Percentiles rank a stretch among this genome's conserved stretches.
Evolutionary conservation across 257 asterid genomes (phyloP).

Genomic region (Phtheirospermum japonicum): DNA sequence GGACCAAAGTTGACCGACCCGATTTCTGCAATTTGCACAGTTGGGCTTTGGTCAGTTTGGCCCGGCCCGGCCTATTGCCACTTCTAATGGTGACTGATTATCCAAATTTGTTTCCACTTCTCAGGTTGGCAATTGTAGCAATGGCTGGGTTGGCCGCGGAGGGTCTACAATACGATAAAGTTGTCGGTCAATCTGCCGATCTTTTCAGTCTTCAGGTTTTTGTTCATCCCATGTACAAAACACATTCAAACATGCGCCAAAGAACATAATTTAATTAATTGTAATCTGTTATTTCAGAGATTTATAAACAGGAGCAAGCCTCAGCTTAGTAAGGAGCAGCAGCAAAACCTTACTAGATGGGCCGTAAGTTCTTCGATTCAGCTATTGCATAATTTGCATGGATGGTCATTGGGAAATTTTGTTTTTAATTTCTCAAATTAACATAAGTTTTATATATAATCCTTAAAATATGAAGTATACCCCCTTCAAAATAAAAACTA

Average conservation of each 20-base stretch:
- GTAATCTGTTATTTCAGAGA: constrained; percentile 52
- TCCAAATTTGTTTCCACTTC: constrained; percentile 10
- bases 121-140: constrained; percentile 88
- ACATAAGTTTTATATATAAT: too few species aligned
- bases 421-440: too few species aligned
- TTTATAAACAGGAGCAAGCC: constrained; percentile 91
- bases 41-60: too few species aligned
- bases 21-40: too few species aligned
- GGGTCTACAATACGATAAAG: constrained; percentile 91
- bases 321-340: constrained; percentile 78
- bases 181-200: constrained; percentile 91
- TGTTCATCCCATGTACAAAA: not conserved
- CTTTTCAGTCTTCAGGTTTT: constrained; percentile 88
- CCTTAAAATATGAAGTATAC: too few species aligned
- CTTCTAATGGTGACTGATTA: not conserved
- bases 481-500: not conserved
- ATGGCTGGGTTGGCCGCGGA: constrained; percentile 98
- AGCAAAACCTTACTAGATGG: constrained; percentile 98
- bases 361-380: constrained; percentile 57
- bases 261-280: constrained; percentile 5
- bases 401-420: too few species aligned
- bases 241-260: not conserved
- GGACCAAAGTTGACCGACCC: too few species aligned
- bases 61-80: too few species aligned
- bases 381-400: too few species aligned